Percentiles rank a stretch among this genome's conserved stretches.
These are phyloP conservation scores for Solanum hybrid DNA, from an alignment of 305 asterid genomes.

Conservation along the genomic window DNA sequence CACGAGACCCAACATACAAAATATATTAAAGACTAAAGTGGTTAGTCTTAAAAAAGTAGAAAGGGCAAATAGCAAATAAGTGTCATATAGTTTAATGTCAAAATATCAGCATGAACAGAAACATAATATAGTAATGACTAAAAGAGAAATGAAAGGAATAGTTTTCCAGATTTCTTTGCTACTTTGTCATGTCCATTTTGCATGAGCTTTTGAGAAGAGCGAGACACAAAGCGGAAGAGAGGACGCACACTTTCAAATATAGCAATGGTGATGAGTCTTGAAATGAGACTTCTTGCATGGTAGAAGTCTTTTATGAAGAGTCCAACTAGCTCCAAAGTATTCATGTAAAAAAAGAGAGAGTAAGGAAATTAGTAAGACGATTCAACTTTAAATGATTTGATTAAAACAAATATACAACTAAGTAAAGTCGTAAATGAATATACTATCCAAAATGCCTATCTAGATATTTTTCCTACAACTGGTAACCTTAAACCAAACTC, in stretches of 20 bases:
- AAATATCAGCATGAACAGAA: not conserved
- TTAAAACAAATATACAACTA: no score
- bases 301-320: not conserved
- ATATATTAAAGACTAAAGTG: not conserved
- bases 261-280: not conserved
- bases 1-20: not conserved
- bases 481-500: not conserved
- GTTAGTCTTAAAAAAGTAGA: not conserved
- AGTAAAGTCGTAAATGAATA: no score
- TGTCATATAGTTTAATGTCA: not conserved
- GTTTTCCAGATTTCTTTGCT: not conserved
- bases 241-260: not conserved
- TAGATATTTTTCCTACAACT: no score
- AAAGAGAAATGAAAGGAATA: not conserved
- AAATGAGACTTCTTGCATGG: not conserved
- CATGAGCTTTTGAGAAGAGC: not conserved
- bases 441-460: not conserved
- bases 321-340: not conserved
- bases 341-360: not conserved
- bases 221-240: not conserved
- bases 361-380: not conserved
- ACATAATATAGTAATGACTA: not conserved
- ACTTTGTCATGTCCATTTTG: not conserved
- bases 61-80: not conserved
- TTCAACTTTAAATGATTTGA: not conserved